A percentile compares a stretch with the other conserved stretches of the same genome.
Conservation (phyloP, 345 rosid genomes). For the Hibiscus syriacus region DNA sequence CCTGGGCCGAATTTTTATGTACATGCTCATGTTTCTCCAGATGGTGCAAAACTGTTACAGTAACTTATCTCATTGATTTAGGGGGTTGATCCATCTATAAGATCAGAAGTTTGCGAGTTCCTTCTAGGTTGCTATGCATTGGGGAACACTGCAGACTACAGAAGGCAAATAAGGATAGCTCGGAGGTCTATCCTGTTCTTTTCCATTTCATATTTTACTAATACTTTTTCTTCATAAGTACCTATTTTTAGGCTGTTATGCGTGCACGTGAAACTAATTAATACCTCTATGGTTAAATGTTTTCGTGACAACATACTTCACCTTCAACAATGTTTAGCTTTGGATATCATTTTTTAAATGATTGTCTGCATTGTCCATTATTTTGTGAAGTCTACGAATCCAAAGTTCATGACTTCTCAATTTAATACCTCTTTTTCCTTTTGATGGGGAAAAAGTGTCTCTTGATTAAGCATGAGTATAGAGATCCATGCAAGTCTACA, state of each 20-base stretch:
- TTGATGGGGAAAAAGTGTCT: background rate
- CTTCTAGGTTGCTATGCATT: constrained; percentile 79
- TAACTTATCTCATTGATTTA: constrained; percentile 17
- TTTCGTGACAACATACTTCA: background rate
- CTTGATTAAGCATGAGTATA: background rate
- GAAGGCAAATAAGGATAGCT: constrained; percentile 63
- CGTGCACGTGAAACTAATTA: constrained; percentile 8
- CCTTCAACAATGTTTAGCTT: background rate
- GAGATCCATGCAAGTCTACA: background rate
- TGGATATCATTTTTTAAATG: background rate
- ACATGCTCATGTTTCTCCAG: background rate
- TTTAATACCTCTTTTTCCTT: background rate
- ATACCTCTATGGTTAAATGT: background rate
- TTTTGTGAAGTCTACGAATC: background rate
- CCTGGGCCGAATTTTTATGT: background rate
- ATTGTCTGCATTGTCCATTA: background rate
- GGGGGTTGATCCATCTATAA: constrained; percentile 89
- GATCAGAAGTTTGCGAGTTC: constrained; percentile 95
- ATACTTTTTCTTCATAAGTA: constrained; percentile 2
- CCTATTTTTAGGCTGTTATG: constrained; percentile 3
- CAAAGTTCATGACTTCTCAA: background rate
- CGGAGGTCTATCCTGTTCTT: constrained; percentile 45
- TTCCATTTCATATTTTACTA: constrained; percentile 2
- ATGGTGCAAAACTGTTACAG: background rate
- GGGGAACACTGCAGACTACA: constrained; percentile 69